Percentiles rank a stretch among this genome's conserved stretches.
phyloP scores from a whole-genome alignment of 352 stramenopile genomes.

The Phytophthora citricola region DNA sequence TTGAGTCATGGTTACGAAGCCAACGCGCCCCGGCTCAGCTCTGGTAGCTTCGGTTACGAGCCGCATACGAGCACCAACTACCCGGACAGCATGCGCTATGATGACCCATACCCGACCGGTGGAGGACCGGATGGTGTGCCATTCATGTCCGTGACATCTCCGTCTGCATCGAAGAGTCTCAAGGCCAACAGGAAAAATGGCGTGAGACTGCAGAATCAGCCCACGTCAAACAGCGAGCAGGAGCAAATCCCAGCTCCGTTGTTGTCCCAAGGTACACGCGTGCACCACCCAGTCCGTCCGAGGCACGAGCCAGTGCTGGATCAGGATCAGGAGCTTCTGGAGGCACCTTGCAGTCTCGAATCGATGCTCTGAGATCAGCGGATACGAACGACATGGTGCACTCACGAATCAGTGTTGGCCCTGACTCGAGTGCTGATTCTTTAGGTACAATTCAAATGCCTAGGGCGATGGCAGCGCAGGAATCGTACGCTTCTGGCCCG shows the following conservation, averaged over 20 bases:
- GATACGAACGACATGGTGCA: conserved; percentile 55
- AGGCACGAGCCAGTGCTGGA: conserved; percentile 23
- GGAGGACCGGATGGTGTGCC: conserved; percentile 36
- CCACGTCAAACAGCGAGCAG: conserved; percentile 11
- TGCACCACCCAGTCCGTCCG: conserved; percentile 29
- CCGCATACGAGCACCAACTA: conserved; percentile 22
- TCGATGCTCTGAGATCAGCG: conserved; percentile 62
- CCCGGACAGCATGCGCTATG: conserved; percentile 42
- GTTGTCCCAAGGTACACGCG: conserved; percentile 39
- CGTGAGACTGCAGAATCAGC: conserved; percentile 18
- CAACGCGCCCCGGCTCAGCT: conserved; percentile 31
- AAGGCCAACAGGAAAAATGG: conserved; percentile 27
- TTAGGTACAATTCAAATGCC: conserved; percentile 23
- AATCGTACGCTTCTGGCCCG: conserved; percentile 34
- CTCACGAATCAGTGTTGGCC: conserved; percentile 51
- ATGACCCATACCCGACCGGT: conserved; percentile 36
- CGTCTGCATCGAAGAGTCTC: conserved; percentile 33
- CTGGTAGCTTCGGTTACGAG: conserved; percentile 21
- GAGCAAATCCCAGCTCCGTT: conserved; percentile 24
- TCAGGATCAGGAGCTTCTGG: conserved; percentile 15
- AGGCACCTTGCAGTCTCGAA: conserved; percentile 62
- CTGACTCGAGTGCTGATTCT: conserved; percentile 2
- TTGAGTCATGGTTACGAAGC: conserved; percentile 30
- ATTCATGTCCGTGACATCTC: conserved; percentile 54
- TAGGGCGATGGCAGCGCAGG: conserved; percentile 20